Evolutionary conservation across 208 protist species (phyloP).

Genomic region (Leishmania guyanensis): DNA sequence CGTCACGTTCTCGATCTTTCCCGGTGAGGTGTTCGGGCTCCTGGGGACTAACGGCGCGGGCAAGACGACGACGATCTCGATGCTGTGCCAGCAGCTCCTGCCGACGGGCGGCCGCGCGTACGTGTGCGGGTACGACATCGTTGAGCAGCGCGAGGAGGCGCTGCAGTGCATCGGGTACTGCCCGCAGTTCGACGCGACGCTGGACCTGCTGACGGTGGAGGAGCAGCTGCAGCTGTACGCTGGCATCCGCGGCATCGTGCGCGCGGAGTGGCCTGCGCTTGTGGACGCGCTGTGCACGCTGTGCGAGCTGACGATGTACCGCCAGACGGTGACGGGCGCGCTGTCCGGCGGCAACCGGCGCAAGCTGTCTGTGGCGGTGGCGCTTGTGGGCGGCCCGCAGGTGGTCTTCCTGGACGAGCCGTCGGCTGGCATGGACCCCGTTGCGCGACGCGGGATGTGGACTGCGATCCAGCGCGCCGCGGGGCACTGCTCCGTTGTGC

Average conservation of each 20-base stretch:
- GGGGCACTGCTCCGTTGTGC: constrained; percentile 47
- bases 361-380: constrained; percentile 70
- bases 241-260: constrained; percentile 42
- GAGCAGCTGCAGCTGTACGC: constrained; percentile 88
- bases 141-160: constrained; percentile 41
- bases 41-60: constrained; percentile 91
- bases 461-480: too few species aligned
- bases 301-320: constrained; percentile 41
- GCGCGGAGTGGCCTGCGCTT: constrained; percentile 28
- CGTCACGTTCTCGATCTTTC: constrained; percentile 66
- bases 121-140: too few species aligned
- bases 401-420: too few species aligned
- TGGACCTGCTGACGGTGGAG: constrained; percentile 90
- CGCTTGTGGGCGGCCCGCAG: constrained; percentile 48
- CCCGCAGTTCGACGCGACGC: constrained; percentile 95
- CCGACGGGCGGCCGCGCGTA: constrained; percentile 69
- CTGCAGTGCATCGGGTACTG: constrained; percentile 92
- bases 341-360: constrained; percentile 74
- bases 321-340: constrained; percentile 29
- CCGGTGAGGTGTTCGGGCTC: constrained; percentile 86
- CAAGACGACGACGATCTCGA: constrained; percentile 90
- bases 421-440: too few species aligned
- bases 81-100: constrained; percentile 79
- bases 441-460: too few species aligned
- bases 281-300: constrained; percentile 40